Base-by-base conservation (phyloP, 1,139 yeast species). In the Candida sp. region DNA sequence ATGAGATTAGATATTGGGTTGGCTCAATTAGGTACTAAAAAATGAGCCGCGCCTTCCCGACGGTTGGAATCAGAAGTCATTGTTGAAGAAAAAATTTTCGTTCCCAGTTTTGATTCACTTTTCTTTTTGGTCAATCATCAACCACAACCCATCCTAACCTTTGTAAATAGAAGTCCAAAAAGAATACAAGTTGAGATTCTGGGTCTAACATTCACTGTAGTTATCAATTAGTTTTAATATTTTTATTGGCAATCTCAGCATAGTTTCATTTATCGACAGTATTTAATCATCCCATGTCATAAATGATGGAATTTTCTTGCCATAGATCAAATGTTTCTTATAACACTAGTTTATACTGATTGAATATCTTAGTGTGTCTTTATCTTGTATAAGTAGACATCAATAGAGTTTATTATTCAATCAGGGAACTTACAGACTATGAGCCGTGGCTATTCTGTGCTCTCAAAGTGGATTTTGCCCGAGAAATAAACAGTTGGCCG, bases 241-340 rank as follows among this genome's bases (percentile, higher is more conserved):
- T 33, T 7, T 32, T 12, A 11, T 50, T 71, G 78, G 77, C 78
- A 74, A 68, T 63, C 70, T 72, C 62, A 72, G 80, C 80, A 76
- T 76, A 76, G 81, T 76, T 76, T 76, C 81, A 73, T 73, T 67
- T 61, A 51, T 39, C 44, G 42, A 65, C 61, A 47, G 44, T 40
- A 32, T 23, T 32, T 17, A 17, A 25, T 31, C 5, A 34, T 28
- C 32, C 45, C 42, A 63, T 73, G 77, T 71, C 70, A 69, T 61
- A 56, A 69, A 73, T 74, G 81, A 76, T 76, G 81, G 81, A 75
- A 72, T 70, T 70, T 65, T 55, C 66, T 70, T 75, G 80, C 79
- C 80, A 69, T 53, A 75, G 62, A 69, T 40, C 47, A 59, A 65
- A 46, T 27, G 17, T 17, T 17, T 17, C 17, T 17, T 17, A 17